Evolutionary conservation across 352 stramenopile genomes (phyloP).

Genomic region (Elongisporangium senticosum): DNA sequence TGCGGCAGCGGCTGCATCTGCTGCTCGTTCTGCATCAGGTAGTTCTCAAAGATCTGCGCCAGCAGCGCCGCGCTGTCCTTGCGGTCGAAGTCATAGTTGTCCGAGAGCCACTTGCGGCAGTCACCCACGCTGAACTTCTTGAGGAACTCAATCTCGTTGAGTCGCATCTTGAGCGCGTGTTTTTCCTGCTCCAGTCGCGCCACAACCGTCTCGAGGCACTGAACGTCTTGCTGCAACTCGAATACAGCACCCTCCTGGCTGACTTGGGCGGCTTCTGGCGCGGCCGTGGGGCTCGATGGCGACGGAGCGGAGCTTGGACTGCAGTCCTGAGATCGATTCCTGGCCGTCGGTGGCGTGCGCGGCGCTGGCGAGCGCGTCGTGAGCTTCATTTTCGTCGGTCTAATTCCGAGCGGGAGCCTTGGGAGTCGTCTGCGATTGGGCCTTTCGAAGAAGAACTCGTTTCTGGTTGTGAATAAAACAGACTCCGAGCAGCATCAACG

Average conservation of each 20-base stretch:
- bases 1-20: constrained; percentile 35
- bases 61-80: constrained; percentile 44
- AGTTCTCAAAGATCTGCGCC: constrained; percentile 45
- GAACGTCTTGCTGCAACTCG: constrained; percentile 33
- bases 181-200: constrained; percentile 39
- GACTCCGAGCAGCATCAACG: not conserved
- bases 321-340: not conserved
- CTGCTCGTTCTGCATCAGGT: constrained; percentile 39
- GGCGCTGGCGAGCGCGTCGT: not conserved
- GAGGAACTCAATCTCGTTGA: constrained; percentile 36
- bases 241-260: not conserved
- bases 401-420: not conserved
- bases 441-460: not conserved
- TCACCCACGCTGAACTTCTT: constrained; percentile 30
- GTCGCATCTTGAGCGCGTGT: constrained; percentile 37
- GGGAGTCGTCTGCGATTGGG: not conserved
- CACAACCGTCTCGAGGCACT: constrained; percentile 33
- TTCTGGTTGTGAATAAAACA: not conserved
- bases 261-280: not conserved
- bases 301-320: not conserved
- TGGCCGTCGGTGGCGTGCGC: not conserved
- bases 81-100: constrained; percentile 55
- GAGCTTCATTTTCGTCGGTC: constrained; percentile 7
- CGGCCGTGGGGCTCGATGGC: not conserved
- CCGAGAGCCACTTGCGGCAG: constrained; percentile 44